A percentile compares a stretch with the other conserved stretches of the same genome.
phyloP scores from a whole-genome alignment of 495 filamentous ascomycete genomes.

The Aspergillus carlsbadensis region DNA sequence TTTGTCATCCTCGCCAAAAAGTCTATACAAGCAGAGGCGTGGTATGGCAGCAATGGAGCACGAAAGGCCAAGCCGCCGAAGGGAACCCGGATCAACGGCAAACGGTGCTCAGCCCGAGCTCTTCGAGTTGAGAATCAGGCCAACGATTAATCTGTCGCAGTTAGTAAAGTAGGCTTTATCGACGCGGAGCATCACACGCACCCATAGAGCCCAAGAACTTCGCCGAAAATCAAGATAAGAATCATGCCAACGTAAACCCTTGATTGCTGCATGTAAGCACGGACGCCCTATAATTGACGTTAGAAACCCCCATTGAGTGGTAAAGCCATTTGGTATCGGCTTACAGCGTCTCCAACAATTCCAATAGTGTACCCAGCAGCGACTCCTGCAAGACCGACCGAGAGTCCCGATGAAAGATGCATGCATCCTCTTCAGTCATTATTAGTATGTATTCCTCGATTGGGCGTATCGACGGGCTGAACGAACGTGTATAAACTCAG shows the following conservation, averaged over 20 bases:
- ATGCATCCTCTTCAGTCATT: slow-evolving; percentile 68
- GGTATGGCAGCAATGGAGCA: slow-evolving; percentile 4
- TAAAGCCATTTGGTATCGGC: slow-evolving; percentile 11
- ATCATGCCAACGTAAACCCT: slow-evolving; percentile 98
- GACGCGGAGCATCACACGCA: slow-evolving; percentile 45
- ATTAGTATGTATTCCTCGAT: slow-evolving; percentile 16
- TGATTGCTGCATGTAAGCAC: slow-evolving; percentile 93
- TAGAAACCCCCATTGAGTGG: slow-evolving; percentile 19
- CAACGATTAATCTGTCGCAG: slow-evolving; percentile 53
- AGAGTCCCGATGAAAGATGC: slow-evolving; percentile 88
- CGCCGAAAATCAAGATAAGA: slow-evolving; percentile 95
- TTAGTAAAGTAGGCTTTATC: slow-evolving; percentile 23
- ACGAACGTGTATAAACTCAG: slow-evolving; percentile 83
- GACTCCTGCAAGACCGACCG: slow-evolving; percentile 85
- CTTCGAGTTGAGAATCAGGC: slow-evolving; percentile 50
- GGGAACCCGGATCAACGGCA: slow-evolving; percentile 5
- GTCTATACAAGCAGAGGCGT: slow-evolving; percentile 11
- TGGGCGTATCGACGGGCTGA: neutral
- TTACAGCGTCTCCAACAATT: slow-evolving; percentile 84
- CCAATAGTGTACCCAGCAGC: slow-evolving; percentile 98
- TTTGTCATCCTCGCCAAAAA: neutral
- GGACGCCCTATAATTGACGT: slow-evolving; percentile 61
- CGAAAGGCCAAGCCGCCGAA: slow-evolving; percentile 6
- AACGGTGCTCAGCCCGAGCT: slow-evolving; percentile 15
- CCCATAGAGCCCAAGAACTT: slow-evolving; percentile 97